phyloP scores from a whole-genome alignment of 2,329 filamentous ascomycete species.

The Parastagonospora nodorum region DNA sequence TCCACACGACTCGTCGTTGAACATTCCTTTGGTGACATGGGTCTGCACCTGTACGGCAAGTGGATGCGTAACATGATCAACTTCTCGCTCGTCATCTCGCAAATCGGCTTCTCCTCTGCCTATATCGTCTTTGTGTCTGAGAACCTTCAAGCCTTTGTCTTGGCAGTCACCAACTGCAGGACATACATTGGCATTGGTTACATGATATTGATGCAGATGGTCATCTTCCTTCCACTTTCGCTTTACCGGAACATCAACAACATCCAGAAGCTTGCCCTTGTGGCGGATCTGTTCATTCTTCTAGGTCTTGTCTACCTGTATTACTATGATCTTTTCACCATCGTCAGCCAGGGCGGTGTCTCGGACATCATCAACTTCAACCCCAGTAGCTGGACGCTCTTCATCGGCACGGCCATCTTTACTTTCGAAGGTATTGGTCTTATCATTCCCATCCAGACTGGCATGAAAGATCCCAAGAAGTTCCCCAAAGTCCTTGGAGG shows the following conservation, averaged over 20 bases:
- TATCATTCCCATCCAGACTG: conserved; percentile 97
- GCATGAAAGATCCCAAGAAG: conserved; percentile 88
- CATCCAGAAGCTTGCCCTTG: conserved; percentile 89
- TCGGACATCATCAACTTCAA: conserved; percentile 93
- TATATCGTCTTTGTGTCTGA: conserved; percentile 98
- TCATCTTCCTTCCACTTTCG: conserved; percentile 93
- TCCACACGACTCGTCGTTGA: conserved; percentile 82
- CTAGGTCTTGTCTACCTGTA: conserved; percentile 92
- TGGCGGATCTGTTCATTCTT: conserved; percentile 93
- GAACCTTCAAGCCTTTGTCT: conserved; percentile 92
- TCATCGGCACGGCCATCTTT: conserved; percentile 98
- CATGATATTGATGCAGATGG: conserved; percentile 92
- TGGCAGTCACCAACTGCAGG: conserved; percentile 87
- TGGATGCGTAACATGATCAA: conserved; percentile 90
- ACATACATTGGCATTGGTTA: conserved; percentile 84
- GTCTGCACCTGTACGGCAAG: conserved; percentile 85
- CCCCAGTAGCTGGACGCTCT: conserved; percentile 88
- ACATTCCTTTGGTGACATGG: conserved; percentile 97
- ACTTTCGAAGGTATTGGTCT: conserved; percentile 97
- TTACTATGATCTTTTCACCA: conserved; percentile 89
- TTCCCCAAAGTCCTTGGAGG: conserved; percentile 86
- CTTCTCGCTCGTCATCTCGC: conserved; percentile 89
- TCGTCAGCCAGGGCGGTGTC: conserved; percentile 72
- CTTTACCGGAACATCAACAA: conserved; percentile 96
- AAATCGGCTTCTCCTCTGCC: conserved; percentile 91